Evolutionary conservation across 495 filamentous ascomycete genomes (phyloP), one percentile per base, ranked within the genome.

Genomic region (Xylaria flabelliformis): DNA sequence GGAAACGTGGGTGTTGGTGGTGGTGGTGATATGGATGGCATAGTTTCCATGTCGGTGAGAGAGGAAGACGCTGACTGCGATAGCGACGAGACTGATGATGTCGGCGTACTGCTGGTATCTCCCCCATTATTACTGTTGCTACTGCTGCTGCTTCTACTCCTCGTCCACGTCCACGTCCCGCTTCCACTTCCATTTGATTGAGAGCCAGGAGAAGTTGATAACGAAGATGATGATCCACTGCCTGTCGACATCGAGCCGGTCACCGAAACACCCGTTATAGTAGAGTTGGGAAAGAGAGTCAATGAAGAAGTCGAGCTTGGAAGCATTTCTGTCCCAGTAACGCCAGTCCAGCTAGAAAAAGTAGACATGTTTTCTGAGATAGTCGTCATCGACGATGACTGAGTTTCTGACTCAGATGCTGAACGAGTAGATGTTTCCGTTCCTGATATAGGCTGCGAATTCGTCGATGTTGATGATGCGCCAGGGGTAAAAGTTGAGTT

Each of bases 241-340:
- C 36, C 19, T 9, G 61, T 71, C 34, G 39, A 1, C 24, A 59
- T 26, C 21, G n/a, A 56, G 29, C 48, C 65, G 13, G 32, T 44
- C 15, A 12, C 13, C 32, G 69, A 53, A 42, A 53, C 64, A n/a
- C n/a, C 62, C 24, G 69, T 64, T 26, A 21, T 19, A 2, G 67
- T 74, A 3, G 51, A 64, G 50, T 62, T 73, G 24, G 75, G 71
- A 3, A 62, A 66, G 26, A 62, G 59, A 15, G 75, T 77, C 2
- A 68, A 70, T 15, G 59, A 39, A 1, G 1, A 7, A 2, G 36
- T 59, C 19, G 66, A 48, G 19, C 9, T 62, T 10, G 39, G 42
- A 3, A 19, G 15, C 6, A 63, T 17, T 41, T 13, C 15, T 53
- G 56, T 63, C 24, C 15, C 41, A 15, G 56, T 70, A n/a, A 44